Evolutionary conservation across 305 asterid genomes (phyloP).

Genomic region (Fraxinus velutina): DNA sequence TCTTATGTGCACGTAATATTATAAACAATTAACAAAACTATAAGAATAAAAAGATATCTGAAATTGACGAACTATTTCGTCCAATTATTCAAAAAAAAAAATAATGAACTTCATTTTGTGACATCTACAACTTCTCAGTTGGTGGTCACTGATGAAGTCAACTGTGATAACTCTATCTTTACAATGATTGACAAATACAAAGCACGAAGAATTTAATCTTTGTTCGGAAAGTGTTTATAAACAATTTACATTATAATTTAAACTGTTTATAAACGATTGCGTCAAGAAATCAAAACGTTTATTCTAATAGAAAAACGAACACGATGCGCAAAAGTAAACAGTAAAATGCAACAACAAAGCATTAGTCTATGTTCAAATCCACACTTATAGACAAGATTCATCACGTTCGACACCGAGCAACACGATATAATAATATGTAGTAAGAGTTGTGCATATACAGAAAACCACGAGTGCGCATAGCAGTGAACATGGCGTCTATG

Average conservation of each 20-base stretch:
- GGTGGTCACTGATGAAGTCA: not conserved
- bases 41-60: too few relatives aligned
- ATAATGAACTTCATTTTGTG: too few relatives aligned
- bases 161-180: not conserved
- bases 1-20: too few relatives aligned
- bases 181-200: not conserved
- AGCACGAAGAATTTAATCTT: not conserved
- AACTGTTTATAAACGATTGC: too few relatives aligned
- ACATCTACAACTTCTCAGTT: too few relatives aligned
- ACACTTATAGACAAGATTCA: not conserved
- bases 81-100: too few relatives aligned
- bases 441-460: not conserved
- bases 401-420: not conserved
- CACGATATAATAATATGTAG: not conserved
- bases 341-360: not conserved
- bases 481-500: not conserved
- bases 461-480: not conserved
- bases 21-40: too few relatives aligned
- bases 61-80: too few relatives aligned
- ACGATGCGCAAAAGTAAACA: not conserved
- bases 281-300: not conserved
- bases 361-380: not conserved
- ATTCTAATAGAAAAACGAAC: not conserved
- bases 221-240: not conserved
- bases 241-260: too few relatives aligned